Base-by-base conservation (phyloP, 106 monocot species). In the Chionographis japonica region DNA sequence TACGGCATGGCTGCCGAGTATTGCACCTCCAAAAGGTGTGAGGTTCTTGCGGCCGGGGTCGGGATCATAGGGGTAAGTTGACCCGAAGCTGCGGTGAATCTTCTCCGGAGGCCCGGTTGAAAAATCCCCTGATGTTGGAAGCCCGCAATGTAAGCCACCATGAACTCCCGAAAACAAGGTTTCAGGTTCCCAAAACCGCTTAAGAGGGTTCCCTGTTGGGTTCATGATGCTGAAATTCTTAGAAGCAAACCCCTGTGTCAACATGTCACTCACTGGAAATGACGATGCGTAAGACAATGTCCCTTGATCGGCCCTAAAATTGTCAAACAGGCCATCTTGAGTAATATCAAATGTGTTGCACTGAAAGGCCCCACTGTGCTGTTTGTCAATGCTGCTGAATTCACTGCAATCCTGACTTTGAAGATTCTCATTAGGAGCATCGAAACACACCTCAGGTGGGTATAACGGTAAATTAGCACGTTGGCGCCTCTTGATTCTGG, bases 381-480 rank as follows among this genome's bases (percentile, higher is more conserved):
- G 40, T 38, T 78, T 74, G 9, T 68, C 71, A 60, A 55, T 59
- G 41, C 12, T 12, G 39, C 56, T 40, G 40, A 66, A 80, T 9
- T 66, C 69, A 70, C 27, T 19, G 19, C 41, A 15, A 63, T 1
- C 54, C 36, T 66, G 43, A 35, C 8, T 71, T 12, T 67, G 74
- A 36, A 75, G 63, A 57, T 81, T 77, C 54, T 74, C 78, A 40
- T 53, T 71, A 12, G 63, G 60, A 43, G 50, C 15, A 37, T 59
- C 60, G 35, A 54, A 36, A 56, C 7, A 56, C 17, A 82, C 0
- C 27, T 58, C 60, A 20, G 75, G 36, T 63, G 85, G 79, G 62
- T 89, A 85, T 40, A 82, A 14, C 7, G 89, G 82, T 37, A 85
- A 71, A 50, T 79, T 77, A 9, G 76, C 79, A n/a, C 89, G 78